phyloP scores from a whole-genome alignment of 441 rosid genomes.

The Adansonia grandidieri region DNA sequence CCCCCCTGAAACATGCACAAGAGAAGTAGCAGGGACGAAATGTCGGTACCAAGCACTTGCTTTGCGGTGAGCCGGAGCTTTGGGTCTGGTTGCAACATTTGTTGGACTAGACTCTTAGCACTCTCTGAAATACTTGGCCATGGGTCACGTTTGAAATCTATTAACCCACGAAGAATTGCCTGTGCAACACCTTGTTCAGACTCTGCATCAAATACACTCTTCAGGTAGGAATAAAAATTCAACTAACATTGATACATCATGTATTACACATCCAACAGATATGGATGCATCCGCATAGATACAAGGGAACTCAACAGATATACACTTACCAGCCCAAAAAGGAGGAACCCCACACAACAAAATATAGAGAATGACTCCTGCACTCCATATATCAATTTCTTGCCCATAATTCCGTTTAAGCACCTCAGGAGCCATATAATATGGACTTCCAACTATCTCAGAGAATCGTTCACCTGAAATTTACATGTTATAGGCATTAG shows the following conservation, averaged over 20 bases:
- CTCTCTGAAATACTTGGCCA: conserved; percentile 95
- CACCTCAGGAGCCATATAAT: too few species aligned
- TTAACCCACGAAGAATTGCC: conserved; percentile 90
- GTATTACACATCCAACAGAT: background rate
- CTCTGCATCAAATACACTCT: conserved; percentile 52
- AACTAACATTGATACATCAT: background rate
- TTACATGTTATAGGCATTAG: conserved; percentile 32
- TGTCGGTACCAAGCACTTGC: conserved; percentile 83
- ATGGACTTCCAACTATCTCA: conserved; percentile 72
- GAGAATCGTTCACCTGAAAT: conserved; percentile 83
- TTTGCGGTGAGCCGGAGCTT: conserved; percentile 86
- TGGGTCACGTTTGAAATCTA: conserved; percentile 96
- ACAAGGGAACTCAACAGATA: background rate
- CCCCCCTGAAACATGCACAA: background rate
- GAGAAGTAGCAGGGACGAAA: conserved; percentile 24
- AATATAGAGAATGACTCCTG: too few species aligned
- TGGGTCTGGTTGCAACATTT: conserved; percentile 97
- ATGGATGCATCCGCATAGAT: background rate
- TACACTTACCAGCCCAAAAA: conserved; percentile 87
- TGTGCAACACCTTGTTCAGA: conserved; percentile 99
- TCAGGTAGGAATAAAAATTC: conserved; percentile 2
- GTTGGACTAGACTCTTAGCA: conserved; percentile 83
- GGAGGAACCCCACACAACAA: conserved; percentile 71
- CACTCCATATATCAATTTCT: too few species aligned
- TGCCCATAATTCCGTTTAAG: too few species aligned